Conservation (phyloP, 116 monocot genomes). For the Phalaenopsis hybrid region DNA sequence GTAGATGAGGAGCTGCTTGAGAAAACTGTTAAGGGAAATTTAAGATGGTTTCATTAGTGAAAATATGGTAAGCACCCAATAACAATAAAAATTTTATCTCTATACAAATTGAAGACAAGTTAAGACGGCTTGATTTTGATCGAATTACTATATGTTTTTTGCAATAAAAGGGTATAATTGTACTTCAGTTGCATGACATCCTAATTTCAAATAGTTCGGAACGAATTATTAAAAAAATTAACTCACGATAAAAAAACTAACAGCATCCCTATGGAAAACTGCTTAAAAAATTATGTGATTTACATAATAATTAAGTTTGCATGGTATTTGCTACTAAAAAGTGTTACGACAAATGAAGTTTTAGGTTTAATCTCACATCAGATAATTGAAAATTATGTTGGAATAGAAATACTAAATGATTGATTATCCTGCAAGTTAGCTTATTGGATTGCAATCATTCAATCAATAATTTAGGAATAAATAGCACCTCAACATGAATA, state of each 20-base stretch:
- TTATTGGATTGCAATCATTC: too few species aligned
- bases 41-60: background rate
- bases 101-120: background rate
- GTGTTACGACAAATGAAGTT: background rate
- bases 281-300: background rate
- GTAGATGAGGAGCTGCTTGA: constrained; percentile 56
- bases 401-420: background rate
- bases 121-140: background rate
- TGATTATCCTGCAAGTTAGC: background rate
- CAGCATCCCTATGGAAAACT: background rate
- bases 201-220: background rate
- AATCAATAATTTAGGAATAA: too few species aligned
- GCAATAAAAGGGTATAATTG: too few species aligned
- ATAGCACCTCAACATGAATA: too few species aligned
- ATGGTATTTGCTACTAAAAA: background rate
- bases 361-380: background rate
- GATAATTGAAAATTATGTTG: background rate
- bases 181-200: background rate
- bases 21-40: constrained; percentile 40
- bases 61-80: background rate
- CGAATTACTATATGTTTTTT: background rate
- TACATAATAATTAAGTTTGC: background rate
- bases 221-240: background rate
- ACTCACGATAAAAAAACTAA: background rate
- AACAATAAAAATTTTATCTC: background rate